Percentiles rank a stretch among this genome's conserved stretches.
Evolutionary conservation across 2,329 filamentous ascomycete genomes (phyloP).

Genomic region (Fusarium sp.): DNA sequence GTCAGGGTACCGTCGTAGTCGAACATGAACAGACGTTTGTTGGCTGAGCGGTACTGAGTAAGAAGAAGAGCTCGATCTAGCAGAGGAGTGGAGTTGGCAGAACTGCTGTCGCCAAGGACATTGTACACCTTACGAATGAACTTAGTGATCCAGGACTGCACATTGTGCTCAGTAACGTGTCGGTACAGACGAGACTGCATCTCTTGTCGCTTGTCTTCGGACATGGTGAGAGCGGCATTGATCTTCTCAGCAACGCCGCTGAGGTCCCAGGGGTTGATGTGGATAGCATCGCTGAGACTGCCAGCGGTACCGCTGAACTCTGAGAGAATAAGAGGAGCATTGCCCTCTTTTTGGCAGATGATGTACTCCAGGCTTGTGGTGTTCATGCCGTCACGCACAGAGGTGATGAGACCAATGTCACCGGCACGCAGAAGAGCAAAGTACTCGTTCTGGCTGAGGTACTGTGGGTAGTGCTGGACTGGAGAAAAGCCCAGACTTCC

Average conservation of each 20-base stretch:
- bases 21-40: conserved; percentile 94
- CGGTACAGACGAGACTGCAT: conserved; percentile 83
- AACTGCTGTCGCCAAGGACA: conserved; percentile 81
- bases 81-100: conserved; percentile 80
- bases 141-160: conserved; percentile 85
- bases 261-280: conserved; percentile 97
- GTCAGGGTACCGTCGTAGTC: conserved; percentile 98
- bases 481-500: conserved; percentile 90
- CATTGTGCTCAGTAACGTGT: conserved; percentile 86
- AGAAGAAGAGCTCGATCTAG: conserved; percentile 81
- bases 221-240: conserved; percentile 83
- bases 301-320: conserved; percentile 96
- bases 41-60: conserved; percentile 77
- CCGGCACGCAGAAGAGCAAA: conserved; percentile 91
- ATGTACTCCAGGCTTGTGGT: conserved; percentile 96
- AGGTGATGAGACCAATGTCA: conserved; percentile 94
- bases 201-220: conserved; percentile 69
- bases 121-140: conserved; percentile 83
- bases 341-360: conserved; percentile 86
- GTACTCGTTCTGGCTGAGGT: conserved; percentile 89
- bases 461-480: conserved; percentile 95
- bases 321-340: conserved; percentile 91
- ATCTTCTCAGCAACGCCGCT: conserved; percentile 86
- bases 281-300: conserved; percentile 85
- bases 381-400: conserved; percentile 97